phyloP scores from a whole-genome alignment of 2,329 filamentous ascomycete genomes.

The Ascochyta clinopodiicola region DNA sequence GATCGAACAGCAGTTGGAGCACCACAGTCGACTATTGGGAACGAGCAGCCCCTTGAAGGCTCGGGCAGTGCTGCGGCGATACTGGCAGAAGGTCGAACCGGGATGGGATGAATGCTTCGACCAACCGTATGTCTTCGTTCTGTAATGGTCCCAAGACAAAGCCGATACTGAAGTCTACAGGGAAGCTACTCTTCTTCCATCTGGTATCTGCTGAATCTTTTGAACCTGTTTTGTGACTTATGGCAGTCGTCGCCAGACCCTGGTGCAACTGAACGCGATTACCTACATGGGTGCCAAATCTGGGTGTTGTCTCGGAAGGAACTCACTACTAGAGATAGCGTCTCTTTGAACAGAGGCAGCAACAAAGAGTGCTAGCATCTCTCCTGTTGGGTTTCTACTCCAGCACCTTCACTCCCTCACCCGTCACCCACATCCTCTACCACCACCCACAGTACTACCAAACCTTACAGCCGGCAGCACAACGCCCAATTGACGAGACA shows the following conservation, averaged over 20 bases:
- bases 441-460: background rate
- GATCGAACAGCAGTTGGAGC: slow-evolving; percentile 27
- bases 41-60: slow-evolving; percentile 33
- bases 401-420: background rate
- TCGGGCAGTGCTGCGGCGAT: slow-evolving; percentile 28
- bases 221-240: background rate
- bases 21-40: slow-evolving; percentile 27
- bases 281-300: background rate
- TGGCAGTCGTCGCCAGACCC: background rate
- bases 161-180: slow-evolving; percentile 8
- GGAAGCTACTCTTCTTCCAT: slow-evolving; percentile 6
- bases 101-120: slow-evolving; percentile 43
- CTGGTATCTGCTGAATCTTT: background rate
- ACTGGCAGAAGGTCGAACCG: slow-evolving; percentile 29
- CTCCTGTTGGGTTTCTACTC: background rate
- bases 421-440: background rate
- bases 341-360: too few species aligned
- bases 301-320: too few species aligned
- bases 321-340: too few species aligned
- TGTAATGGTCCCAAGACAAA: slow-evolving; percentile 14
- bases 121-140: slow-evolving; percentile 30
- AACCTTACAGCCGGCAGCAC: background rate
- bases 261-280: background rate
- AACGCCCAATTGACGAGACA: background rate
- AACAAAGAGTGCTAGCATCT: background rate